Percentiles rank a stretch among this genome's conserved stretches.
Conservation (phyloP, 1,139 yeast genomes). For the Taiozyma onychis region DNA sequence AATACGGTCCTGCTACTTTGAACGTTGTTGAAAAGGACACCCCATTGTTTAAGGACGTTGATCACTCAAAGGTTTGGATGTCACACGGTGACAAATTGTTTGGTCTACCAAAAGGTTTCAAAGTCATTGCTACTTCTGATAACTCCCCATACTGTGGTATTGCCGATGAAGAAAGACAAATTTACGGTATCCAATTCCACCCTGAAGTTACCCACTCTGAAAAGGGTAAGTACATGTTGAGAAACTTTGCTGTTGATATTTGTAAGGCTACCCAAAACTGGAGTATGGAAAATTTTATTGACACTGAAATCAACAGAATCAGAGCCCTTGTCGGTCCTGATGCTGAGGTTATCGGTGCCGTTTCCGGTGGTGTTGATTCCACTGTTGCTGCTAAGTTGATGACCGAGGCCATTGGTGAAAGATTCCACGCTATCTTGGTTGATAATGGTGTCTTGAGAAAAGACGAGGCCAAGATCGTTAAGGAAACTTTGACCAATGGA, state of each 20-base stretch:
- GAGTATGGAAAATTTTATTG: constrained; percentile 98
- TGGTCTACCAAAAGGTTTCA: constrained; percentile 85
- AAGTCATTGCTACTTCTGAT: constrained; percentile 83
- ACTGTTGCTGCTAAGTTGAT: constrained; percentile 98
- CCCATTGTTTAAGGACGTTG: constrained; percentile 80
- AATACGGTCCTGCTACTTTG: constrained; percentile 94
- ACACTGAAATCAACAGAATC: constrained; percentile 91
- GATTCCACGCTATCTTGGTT: constrained; percentile 97
- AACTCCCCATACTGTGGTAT: constrained; percentile 97
- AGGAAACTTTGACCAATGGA: constrained; percentile 85
- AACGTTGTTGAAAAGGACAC: constrained; percentile 63
- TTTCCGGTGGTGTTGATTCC: constrained; percentile 99
- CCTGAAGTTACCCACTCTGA: constrained; percentile 98
- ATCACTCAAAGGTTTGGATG: constrained; percentile 95
- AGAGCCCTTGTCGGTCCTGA: constrained; percentile 90
- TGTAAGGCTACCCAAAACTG: constrained; percentile 87
- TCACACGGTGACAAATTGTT: constrained; percentile 96
- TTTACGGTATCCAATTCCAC: constrained; percentile 97
- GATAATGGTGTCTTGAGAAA: constrained; percentile 97
- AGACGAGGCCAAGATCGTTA: constrained; percentile 85
- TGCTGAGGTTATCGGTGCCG: constrained; percentile 99
- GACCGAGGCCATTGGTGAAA: constrained; percentile 97
- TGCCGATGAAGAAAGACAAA: constrained; percentile 63
- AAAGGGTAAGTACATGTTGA: constrained; percentile 81
- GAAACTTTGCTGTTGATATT: constrained; percentile 88